Base-by-base conservation (phyloP, 2,329 filamentous ascomycete species). In the Aspergillus bombycis region DNA sequence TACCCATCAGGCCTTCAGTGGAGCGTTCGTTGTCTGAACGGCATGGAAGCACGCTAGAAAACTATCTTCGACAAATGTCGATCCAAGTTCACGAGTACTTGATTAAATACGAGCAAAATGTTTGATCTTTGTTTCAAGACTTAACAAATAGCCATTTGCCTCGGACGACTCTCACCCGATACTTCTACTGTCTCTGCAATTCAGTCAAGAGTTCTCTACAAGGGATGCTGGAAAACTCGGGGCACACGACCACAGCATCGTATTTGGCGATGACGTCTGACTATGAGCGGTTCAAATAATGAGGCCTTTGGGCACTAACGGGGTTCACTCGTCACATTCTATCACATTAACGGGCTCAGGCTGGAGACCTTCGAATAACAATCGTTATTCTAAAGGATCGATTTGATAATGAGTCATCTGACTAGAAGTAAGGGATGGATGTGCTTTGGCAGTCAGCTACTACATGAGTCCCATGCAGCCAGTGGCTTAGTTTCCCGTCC, bases 31-130 rank as follows among this genome's bases (percentile, higher is more conserved):
- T 60, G 61, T 62, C 45, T 55, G 54, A 61, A 58, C 59, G 59
- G 59, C 66, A 64, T 69, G 26, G 66, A 67, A 69, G 66, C 63
- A 57, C 67, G 65, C 67, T 69, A 69, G 66, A 69, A 69, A 67
- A 67, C 56, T 53, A 50, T 48, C 38, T 62, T 63, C 57, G 58
- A 65, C 38, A 14, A 32, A 28, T 26, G 34, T 38, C 16, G 12
- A n/a, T 32, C 28, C n/a, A 8, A 52, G 16, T 21, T n/a, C 19
- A 62, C 23, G 38, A 52, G 53, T 53, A 14, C 55, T 50, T 57
- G 57, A 21, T 41, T 54, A 21, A 46, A 50, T 52, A 58, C 23
- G 7, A 32, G 60, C 60, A 57, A 50, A 41, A 48, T 50, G 23
- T 58, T 46, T 30, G 36, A 58, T 48, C 28, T 14, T 8, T 36